These are phyloP conservation scores for Gigaspora rosea DNA, from an alignment of 192 early-diverging fungal species.

Conservation along the genomic window DNA sequence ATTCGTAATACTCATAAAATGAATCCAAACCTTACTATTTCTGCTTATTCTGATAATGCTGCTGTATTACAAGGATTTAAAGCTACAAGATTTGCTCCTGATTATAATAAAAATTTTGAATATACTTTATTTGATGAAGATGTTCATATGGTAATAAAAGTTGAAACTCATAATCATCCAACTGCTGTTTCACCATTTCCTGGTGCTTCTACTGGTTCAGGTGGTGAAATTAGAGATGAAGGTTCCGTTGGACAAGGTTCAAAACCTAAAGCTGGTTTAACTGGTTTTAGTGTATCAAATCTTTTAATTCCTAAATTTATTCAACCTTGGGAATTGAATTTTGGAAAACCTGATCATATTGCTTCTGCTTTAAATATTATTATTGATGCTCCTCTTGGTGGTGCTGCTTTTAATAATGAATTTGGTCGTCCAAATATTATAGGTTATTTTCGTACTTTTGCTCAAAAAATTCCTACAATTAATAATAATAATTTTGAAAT, in stretches of 20 bases:
- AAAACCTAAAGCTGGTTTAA: conserved; percentile 92
- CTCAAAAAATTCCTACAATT: conserved; percentile 56
- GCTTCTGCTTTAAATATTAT: conserved; percentile 95
- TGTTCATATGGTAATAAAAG: conserved; percentile 93
- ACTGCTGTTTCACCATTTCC: conserved; percentile 98
- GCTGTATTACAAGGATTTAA: conserved; percentile 86
- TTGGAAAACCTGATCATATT: conserved; percentile 87
- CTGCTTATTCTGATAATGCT: conserved; percentile 98
- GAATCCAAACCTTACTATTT: conserved; percentile 81
- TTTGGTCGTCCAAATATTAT: conserved; percentile 94
- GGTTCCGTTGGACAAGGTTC: conserved; percentile 96
- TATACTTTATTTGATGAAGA: conserved; percentile 68
- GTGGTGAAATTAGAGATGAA: conserved; percentile 99
- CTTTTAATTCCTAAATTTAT: conserved; percentile 85
- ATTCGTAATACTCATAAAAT: conserved; percentile 91
- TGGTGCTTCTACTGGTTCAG: conserved; percentile 97
- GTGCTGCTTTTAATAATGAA: conserved; percentile 99
- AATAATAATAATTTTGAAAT: conserved; percentile 61
- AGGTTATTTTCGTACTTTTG: conserved; percentile 97
- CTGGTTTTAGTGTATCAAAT: conserved; percentile 95
- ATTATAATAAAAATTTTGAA: conserved; percentile 46
- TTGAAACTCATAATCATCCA: conserved; percentile 99
- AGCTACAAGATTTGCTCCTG: conserved; percentile 59
- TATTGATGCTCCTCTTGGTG: conserved; percentile 96
- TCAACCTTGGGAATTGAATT: conserved; percentile 92